Base-by-base conservation (phyloP, 805 yeast species). In the Yamadazyma ubonensis region DNA sequence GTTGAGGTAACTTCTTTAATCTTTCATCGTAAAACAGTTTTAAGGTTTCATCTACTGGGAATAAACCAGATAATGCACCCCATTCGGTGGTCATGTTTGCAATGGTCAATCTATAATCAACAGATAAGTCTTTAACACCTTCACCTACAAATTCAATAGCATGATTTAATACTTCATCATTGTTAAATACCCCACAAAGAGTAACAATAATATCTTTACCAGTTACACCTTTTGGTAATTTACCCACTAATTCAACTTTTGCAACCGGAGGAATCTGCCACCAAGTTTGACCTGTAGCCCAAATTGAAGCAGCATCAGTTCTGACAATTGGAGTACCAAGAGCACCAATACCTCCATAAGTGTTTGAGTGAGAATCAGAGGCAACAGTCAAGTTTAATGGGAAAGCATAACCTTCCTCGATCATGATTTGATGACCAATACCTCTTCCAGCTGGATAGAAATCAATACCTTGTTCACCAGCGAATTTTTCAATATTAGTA, bases 221-320 rank as follows among this genome's bases (percentile, higher is more conserved):
- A 3, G 96, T 81, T 12, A 87, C 89, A 12, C 96, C 96, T 36
- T 74, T 65, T 9, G 95, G 96, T 43, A 93, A 74, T 50, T 76
- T 63, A 30, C 96, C 96, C 49, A 75, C 71, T 41, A 93, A 75
- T 61, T 87, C 95, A 7, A 93, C 98, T 54, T 81, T 79, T 25
- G 98, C 99, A 17, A 93, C 98, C 0, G 99, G 98, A 2, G 99
- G 99, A 40, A 93, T 87, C 76, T 95, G 99, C 99, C 99, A 93
- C 99, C 99, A 93, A 3, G 99, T 93, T 67, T 89, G 95, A 29
- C 98, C 98, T 0, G 99, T 93, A 9, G 99, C 98, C 99, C 99
- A 93, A 50, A 93, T 91, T 7, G 97, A 80, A 3, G 99, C 99
- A 16, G 98, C 99, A 65, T 93, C 99, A 0, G 99, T 93, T 65